These are phyloP conservation scores for Glycyrrhiza uralensis DNA, from an alignment of 306 rosid species.

Conservation along the genomic window DNA sequence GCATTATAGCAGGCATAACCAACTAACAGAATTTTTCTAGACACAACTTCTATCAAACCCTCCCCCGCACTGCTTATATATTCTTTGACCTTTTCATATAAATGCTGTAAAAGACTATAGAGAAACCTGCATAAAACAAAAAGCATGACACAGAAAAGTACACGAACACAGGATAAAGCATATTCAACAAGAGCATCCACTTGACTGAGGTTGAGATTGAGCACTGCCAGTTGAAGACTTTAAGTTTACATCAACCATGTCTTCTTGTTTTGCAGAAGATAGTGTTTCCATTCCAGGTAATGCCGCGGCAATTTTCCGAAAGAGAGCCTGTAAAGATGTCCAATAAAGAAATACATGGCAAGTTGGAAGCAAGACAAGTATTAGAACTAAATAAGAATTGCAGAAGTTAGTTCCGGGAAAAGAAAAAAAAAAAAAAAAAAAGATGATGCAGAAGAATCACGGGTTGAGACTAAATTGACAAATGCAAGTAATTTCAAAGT, in stretches of 20 bases:
- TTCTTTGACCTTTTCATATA: slow-evolving; percentile 18
- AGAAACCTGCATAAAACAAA: slow-evolving; percentile 18
- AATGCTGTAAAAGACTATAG: slow-evolving; percentile 6
- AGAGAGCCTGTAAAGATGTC: slow-evolving; percentile 50
- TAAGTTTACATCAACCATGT: slow-evolving; percentile 78
- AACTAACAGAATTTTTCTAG: slow-evolving; percentile 8
- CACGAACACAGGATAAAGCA: neutral
- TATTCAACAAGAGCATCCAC: slow-evolving; percentile 63
- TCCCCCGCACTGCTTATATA: slow-evolving; percentile 14
- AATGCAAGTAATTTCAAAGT: neutral
- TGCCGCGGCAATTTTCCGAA: slow-evolving; percentile 70
- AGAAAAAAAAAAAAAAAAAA: neutral
- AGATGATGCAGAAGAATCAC: neutral
- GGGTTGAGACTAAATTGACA: neutral
- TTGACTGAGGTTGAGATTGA: slow-evolving; percentile 52
- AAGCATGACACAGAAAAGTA: slow-evolving; percentile 11
- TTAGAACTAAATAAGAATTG: neutral
- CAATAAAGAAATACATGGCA: neutral
- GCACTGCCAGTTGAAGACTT: slow-evolving; percentile 41
- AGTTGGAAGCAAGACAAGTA: neutral
- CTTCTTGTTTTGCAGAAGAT: slow-evolving; percentile 71
- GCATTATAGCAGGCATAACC: neutral
- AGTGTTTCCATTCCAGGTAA: slow-evolving; percentile 79
- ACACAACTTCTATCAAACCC: slow-evolving; percentile 23
- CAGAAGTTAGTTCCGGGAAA: neutral